Evolutionary conservation across 2,329 filamentous ascomycete species (phyloP).

Genomic region (Aspergillus latus): DNA sequence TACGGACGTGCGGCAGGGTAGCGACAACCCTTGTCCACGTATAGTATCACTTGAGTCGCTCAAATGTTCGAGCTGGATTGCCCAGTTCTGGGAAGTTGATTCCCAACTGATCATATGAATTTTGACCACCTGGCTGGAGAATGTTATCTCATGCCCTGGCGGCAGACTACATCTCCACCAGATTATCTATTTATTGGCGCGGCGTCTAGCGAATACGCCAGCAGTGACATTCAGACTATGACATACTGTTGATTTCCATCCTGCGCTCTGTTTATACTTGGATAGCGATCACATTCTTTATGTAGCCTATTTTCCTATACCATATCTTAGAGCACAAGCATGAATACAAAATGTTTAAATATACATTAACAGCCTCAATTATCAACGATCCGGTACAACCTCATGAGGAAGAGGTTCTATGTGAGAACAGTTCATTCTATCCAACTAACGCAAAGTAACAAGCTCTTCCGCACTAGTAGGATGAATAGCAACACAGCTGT

Average conservation of each 20-base stretch:
- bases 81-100: background rate
- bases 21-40: background rate
- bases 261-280: background rate
- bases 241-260: background rate
- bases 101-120: too few species aligned
- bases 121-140: background rate
- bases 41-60: too few species aligned
- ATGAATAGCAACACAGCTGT: conserved; percentile 73
- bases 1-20: background rate
- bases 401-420: background rate
- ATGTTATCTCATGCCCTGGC: background rate
- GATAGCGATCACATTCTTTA: background rate
- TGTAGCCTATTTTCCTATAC: background rate
- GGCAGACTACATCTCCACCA: background rate
- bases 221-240: background rate
- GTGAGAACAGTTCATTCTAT: background rate
- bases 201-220: too few species aligned
- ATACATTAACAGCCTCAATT: background rate
- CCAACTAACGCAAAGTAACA: conserved; percentile 56
- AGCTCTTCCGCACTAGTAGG: conserved; percentile 75
- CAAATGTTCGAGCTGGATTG: background rate
- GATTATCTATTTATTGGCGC: background rate
- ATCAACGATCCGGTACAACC: background rate
- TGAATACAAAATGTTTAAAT: background rate
- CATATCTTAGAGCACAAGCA: background rate